phyloP scores from a whole-genome alignment of 139 green algal species.

The Coelastrella sp. region DNA sequence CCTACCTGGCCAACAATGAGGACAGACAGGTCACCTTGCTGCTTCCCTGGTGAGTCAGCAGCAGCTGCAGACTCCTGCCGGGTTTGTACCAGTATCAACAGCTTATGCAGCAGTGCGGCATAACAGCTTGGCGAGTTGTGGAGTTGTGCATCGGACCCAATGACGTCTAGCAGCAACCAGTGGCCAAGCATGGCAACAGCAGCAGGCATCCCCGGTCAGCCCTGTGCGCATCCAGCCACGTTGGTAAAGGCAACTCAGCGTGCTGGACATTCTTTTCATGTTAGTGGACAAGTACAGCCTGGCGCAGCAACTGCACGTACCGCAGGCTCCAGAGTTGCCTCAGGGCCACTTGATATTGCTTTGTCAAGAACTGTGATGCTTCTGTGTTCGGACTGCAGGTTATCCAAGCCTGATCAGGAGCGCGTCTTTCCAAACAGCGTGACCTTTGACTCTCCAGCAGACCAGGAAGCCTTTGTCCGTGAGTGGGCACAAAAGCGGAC shows the following conservation, averaged over 20 bases:
- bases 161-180: too few species aligned
- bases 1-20: conserved; percentile 89
- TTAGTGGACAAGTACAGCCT: too few species aligned
- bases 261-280: too few species aligned
- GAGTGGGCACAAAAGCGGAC: conserved; percentile 94
- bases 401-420: conserved; percentile 90
- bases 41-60: conserved; percentile 57
- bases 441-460: conserved; percentile 89
- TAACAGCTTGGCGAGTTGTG: neutral
- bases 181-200: too few species aligned
- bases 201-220: too few species aligned
- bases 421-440: conserved; percentile 92
- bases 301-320: too few species aligned
- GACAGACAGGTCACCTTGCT: conserved; percentile 76
- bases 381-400: conserved; percentile 62
- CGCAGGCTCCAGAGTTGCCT: too few species aligned
- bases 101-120: neutral
- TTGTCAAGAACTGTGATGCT: neutral
- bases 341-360: neutral
- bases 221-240: too few species aligned
- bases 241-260: too few species aligned
- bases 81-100: neutral
- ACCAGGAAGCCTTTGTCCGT: conserved; percentile 89
- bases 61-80: neutral
- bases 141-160: too few species aligned